phyloP scores from a whole-genome alignment of 2,329 filamentous ascomycete species.

The Monosporascus sp. region DNA sequence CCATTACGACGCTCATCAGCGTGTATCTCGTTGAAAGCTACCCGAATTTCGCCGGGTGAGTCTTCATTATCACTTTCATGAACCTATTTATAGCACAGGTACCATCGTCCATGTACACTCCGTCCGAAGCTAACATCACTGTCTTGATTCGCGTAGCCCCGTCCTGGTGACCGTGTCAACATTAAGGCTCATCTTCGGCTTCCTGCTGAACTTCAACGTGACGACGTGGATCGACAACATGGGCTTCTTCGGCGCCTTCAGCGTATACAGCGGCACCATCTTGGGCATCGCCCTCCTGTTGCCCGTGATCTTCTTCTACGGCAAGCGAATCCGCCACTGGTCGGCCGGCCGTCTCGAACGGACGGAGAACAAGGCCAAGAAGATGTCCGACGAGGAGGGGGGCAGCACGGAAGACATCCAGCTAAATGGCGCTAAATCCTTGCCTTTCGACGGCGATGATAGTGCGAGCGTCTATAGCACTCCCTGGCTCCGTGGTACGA shows the following conservation, averaged over 20 bases:
- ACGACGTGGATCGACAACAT: conserved; percentile 15
- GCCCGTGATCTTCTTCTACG: conserved; percentile 12
- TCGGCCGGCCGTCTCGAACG: background rate
- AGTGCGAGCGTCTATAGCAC: background rate
- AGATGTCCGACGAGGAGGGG: background rate
- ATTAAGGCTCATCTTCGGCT: conserved; percentile 15
- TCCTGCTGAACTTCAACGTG: conserved; percentile 11
- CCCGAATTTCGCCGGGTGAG: conserved; percentile 18
- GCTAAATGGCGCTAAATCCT: background rate
- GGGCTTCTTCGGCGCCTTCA: conserved; percentile 9
- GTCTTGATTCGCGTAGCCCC: conserved; percentile 5
- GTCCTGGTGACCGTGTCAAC: conserved; percentile 17
- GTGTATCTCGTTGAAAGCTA: conserved; percentile 22
- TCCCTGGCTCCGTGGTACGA: background rate
- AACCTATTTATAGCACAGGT: background rate
- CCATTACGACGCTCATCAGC: conserved; percentile 15
- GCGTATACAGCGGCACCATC: conserved; percentile 10
- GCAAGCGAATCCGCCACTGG: conserved; percentile 5
- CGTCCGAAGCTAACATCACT: background rate
- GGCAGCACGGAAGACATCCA: background rate
- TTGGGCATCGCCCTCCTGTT: conserved; percentile 5
- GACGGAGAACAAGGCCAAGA: background rate
- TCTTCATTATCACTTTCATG: no score
- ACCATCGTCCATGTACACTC: background rate
- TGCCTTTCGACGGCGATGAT: background rate